Conservation (phyloP, 176 grass and related monocot species). For the Oryza rufipogon region DNA sequence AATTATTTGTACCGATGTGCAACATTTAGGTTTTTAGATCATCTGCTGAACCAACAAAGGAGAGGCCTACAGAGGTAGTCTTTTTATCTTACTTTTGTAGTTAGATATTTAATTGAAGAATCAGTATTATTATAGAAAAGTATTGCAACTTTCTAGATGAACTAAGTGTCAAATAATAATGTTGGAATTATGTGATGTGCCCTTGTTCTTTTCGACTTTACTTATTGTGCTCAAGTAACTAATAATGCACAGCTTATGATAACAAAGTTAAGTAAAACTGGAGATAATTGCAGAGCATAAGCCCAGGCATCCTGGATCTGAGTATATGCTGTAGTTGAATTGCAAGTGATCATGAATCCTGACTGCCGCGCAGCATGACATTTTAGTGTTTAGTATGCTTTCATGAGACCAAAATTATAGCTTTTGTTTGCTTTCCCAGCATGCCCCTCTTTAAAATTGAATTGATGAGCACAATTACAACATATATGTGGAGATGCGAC, state of each 20-base stretch:
- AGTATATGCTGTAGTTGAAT: slow-evolving; percentile 1
- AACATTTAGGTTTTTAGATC: slow-evolving; percentile 68
- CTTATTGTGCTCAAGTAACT: background rate
- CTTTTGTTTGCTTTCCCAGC: background rate
- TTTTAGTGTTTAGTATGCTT: slow-evolving; percentile 6
- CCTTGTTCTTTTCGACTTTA: background rate
- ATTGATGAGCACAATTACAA: background rate
- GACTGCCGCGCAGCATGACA: background rate
- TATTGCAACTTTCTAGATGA: slow-evolving; percentile 20
- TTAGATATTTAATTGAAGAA: slow-evolving; percentile 25
- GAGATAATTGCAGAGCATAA: background rate
- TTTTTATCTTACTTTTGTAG: slow-evolving; percentile 21
- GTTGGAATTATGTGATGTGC: slow-evolving; percentile 10
- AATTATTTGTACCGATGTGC: slow-evolving; percentile 24
- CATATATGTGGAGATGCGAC: background rate
- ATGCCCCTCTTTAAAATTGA: slow-evolving; percentile 6
- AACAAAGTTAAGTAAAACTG: background rate
- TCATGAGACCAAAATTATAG: background rate
- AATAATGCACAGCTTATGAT: background rate
- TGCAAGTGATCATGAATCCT: slow-evolving; percentile 26
- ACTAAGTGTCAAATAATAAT: background rate
- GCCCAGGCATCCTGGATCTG: background rate
- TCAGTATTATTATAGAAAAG: slow-evolving; percentile 11
- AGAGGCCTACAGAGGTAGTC: slow-evolving; percentile 65
- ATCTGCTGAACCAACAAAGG: slow-evolving; percentile 70